Conservation (phyloP, 257 asterid genomes). For the Ligustrum vulgare region DNA sequence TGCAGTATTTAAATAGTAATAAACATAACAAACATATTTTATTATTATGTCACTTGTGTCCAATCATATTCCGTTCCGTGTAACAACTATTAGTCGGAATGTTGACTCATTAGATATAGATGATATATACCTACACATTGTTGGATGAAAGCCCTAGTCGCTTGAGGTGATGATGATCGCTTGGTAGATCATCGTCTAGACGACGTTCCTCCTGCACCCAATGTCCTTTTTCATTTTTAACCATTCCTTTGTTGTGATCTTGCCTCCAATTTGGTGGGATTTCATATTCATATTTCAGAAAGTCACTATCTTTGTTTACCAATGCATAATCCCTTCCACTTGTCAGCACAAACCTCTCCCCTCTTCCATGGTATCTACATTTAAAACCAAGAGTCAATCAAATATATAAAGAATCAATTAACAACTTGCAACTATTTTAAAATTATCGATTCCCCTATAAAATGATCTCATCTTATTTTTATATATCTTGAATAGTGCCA, state of each 20-base stretch:
- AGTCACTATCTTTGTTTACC: slow-evolving; percentile 53
- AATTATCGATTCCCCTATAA: background rate
- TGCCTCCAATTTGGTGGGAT: slow-evolving; percentile 63
- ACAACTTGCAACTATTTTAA: background rate
- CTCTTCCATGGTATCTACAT: slow-evolving; percentile 55
- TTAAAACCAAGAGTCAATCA: slow-evolving; percentile 10
- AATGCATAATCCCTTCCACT: slow-evolving; percentile 51
- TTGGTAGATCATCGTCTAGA: slow-evolving; percentile 33
- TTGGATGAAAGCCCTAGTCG: slow-evolving; percentile 20
- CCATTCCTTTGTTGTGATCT: slow-evolving; percentile 57
- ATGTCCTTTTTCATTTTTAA: slow-evolving; percentile 44
- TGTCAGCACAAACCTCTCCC: slow-evolving; percentile 38
- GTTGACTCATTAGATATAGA: background rate
- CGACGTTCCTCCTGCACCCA: slow-evolving; percentile 49
- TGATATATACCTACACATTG: background rate
- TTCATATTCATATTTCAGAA: slow-evolving; percentile 44
- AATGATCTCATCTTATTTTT: background rate
- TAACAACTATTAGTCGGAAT: background rate
- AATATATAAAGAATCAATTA: no score
- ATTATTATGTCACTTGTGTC: background rate
- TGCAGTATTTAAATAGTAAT: no score
- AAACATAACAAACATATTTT: no score
- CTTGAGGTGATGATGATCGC: slow-evolving; percentile 29
- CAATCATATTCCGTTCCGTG: background rate
- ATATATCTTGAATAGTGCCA: background rate